Evolutionary conservation across 176 grass and related monocot species (phyloP).

Genomic region (Zea mays): Zm-B73-REFERENCE-NAM-5.0 NC_050103.1:2467001-2467500

Average conservation of each 20-base stretch:
- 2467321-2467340: neutral
- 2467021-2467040: neutral
- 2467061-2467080: neutral
- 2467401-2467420: neutral
- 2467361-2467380: neutral
- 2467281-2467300: constrained; percentile 6
- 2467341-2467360: neutral
- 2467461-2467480: too few relatives aligned
- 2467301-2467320: neutral
- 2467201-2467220: too few relatives aligned
- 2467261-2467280: neutral
- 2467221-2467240: neutral
- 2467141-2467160: neutral
- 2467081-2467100: neutral
- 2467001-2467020: neutral
- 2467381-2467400: neutral
- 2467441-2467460: too few relatives aligned
- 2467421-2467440: too few relatives aligned
- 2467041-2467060: neutral
- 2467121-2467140: neutral
- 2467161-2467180: neutral
- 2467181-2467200: neutral
- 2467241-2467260: constrained; percentile 9
- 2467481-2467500: too few relatives aligned
- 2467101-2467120: neutral